phyloP scores from a whole-genome alignment of 805 yeast species.

The Starmerella powellii region DNA sequence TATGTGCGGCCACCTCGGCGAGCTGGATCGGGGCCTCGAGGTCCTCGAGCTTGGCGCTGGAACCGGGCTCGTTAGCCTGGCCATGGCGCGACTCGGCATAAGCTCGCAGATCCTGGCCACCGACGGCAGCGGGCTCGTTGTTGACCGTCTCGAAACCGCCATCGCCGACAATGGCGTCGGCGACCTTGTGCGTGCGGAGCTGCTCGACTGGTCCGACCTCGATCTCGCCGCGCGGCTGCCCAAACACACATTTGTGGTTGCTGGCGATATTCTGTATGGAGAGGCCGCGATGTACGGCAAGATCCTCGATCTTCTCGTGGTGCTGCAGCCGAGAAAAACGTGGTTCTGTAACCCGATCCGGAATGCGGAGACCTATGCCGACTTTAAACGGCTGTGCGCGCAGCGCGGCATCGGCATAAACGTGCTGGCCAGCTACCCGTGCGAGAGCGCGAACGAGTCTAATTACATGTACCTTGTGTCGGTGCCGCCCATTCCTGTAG shows the following conservation, averaged over 20 bases:
- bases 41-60: slow-evolving; percentile 18
- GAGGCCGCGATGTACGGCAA: slow-evolving; percentile 3
- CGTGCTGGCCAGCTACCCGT: slow-evolving; percentile 1
- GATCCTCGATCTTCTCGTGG: slow-evolving; percentile 5
- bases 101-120: slow-evolving; percentile 5
- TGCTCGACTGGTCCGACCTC: slow-evolving; percentile 15
- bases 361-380: slow-evolving; percentile 7
- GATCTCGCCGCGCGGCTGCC: slow-evolving; percentile 8
- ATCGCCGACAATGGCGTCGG: background rate
- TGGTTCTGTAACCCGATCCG: slow-evolving; percentile 17
- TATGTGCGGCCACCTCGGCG: slow-evolving; percentile 1
- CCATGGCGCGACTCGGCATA: slow-evolving; percentile 7
- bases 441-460: slow-evolving; percentile 6
- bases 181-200: background rate
- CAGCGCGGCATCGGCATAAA: background rate
- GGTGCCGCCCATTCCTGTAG: slow-evolving; percentile 17
- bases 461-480: slow-evolving; percentile 15
- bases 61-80: slow-evolving; percentile 19
- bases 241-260: slow-evolving; percentile 3
- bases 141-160: slow-evolving; percentile 1
- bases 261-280: slow-evolving; percentile 20
- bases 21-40: background rate
- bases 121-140: slow-evolving; percentile 13
- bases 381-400: slow-evolving; percentile 8
- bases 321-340: slow-evolving; percentile 5